These are phyloP conservation scores for Multifurca ochricompacta DNA, from an alignment of 768 basidiomycete species.

Conservation along the genomic window DNA sequence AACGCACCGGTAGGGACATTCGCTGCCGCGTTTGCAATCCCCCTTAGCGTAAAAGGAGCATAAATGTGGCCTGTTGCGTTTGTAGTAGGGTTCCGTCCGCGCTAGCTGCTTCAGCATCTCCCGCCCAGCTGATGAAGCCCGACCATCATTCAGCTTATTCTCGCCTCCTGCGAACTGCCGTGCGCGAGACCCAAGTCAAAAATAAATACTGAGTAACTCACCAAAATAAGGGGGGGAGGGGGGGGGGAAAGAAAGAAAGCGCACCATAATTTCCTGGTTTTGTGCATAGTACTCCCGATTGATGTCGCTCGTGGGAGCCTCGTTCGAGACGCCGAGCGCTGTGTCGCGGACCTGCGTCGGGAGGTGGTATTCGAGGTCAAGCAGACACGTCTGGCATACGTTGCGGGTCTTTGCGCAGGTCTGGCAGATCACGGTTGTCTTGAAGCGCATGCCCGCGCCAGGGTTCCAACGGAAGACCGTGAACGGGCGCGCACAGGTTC, in stretches of 20 bases:
- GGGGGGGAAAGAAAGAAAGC: slow-evolving; percentile 11
- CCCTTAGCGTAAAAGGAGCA: slow-evolving; percentile 97
- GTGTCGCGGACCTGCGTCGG: slow-evolving; percentile 98
- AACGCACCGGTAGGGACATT: slow-evolving; percentile 83
- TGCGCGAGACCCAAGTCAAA: neutral
- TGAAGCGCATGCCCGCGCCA: slow-evolving; percentile 86
- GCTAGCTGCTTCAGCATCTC: slow-evolving; percentile 97
- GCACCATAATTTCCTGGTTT: slow-evolving; percentile 80
- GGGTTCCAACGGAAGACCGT: slow-evolving; percentile 99
- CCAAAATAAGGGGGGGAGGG: neutral
- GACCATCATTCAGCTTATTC: slow-evolving; percentile 51
- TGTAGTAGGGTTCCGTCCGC: slow-evolving; percentile 94
- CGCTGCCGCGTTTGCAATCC: slow-evolving; percentile 82
- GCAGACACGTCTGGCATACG: slow-evolving; percentile 94
- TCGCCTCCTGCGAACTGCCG: slow-evolving; percentile 63
- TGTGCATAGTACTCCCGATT: slow-evolving; percentile 94
- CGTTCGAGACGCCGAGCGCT: slow-evolving; percentile 74
- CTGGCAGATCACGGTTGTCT: slow-evolving; percentile 95
- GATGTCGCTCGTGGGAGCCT: slow-evolving; percentile 94
- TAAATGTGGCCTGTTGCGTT: slow-evolving; percentile 87
- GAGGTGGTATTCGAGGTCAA: slow-evolving; percentile 93
- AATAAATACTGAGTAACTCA: neutral
- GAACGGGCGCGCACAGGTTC: slow-evolving; percentile 94
- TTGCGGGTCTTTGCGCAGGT: slow-evolving; percentile 96
- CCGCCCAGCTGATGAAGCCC: slow-evolving; percentile 74